Conservation (phyloP, 345 rosid genomes). For the Eucalyptus shirleyi region DNA sequence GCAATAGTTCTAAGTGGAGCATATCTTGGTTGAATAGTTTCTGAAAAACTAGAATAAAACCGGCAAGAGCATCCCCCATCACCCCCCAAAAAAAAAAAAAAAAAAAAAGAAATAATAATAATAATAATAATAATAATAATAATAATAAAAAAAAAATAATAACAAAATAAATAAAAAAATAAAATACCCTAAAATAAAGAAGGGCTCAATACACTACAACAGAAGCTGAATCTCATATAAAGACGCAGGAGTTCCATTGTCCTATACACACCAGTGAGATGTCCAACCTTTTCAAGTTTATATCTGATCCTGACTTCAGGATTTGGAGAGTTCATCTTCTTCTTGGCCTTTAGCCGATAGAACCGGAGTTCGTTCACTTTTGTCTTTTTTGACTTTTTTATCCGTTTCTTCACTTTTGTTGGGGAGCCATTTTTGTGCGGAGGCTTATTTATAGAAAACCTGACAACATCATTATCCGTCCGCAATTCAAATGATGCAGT, state of each 20-base stretch:
- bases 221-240: not conserved
- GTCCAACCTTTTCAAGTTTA: constrained; percentile 75
- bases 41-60: not conserved
- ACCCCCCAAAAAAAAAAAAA: not conserved
- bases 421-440: constrained; percentile 1
- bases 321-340: constrained; percentile 90
- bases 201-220: not conserved
- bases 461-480: constrained; percentile 44
- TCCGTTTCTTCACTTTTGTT: constrained; percentile 19
- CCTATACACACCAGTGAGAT: not conserved
- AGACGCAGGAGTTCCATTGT: not conserved
- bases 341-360: constrained; percentile 78
- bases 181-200: no score
- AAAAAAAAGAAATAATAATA: no score
- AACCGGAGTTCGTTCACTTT: constrained; percentile 74
- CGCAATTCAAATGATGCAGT: constrained; percentile 38
- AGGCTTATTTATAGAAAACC: constrained; percentile 46
- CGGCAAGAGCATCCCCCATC: not conserved
- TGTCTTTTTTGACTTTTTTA: constrained; percentile 50
- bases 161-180: not conserved
- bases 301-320: constrained; percentile 92
- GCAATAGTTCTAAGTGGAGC: not conserved
- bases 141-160: no score
- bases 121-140: no score
- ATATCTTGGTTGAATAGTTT: not conserved